phyloP scores from a whole-genome alignment of 2,329 filamentous ascomycete species.

The Stachybotrys echinatus region DNA sequence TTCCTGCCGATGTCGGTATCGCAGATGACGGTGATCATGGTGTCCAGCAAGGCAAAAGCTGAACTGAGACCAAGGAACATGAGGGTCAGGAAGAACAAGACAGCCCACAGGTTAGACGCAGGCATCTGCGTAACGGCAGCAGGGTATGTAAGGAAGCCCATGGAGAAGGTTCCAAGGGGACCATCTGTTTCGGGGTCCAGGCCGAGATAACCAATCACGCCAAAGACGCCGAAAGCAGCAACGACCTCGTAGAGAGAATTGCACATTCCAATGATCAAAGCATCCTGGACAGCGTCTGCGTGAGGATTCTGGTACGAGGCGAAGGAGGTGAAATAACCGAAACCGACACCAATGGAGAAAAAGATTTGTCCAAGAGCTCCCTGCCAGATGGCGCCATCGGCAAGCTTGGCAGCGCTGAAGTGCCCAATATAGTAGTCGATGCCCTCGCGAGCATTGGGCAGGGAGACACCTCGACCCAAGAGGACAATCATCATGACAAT shows the following conservation, averaged over 20 bases:
- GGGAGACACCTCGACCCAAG: conserved; percentile 42
- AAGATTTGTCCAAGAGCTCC: conserved; percentile 44
- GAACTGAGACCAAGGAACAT: conserved; percentile 49
- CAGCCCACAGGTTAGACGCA: conserved; percentile 47
- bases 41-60: conserved; percentile 39
- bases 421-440: conserved; percentile 32
- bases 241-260: conserved; percentile 49
- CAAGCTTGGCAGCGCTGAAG: conserved; percentile 37
- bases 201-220: conserved; percentile 40
- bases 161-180: conserved; percentile 42
- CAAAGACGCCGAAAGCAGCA: conserved; percentile 36
- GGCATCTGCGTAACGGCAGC: conserved; percentile 50
- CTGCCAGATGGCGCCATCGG: conserved; percentile 34
- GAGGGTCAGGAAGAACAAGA: conserved; percentile 48
- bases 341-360: conserved; percentile 40
- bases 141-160: conserved; percentile 49
- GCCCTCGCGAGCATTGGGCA: conserved; percentile 44
- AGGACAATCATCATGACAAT: conserved; percentile 48
- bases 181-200: conserved; percentile 22
- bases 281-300: conserved; percentile 49
- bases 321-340: conserved; percentile 50
- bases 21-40: conserved; percentile 40
- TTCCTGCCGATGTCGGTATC: conserved; percentile 34
- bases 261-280: conserved; percentile 45
- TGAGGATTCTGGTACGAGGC: conserved; percentile 49